Percentiles rank a stretch among this genome's conserved stretches.
Evolutionary conservation across 2,329 filamentous ascomycete species (phyloP).

Genomic region (Pyricularia grisea): DNA sequence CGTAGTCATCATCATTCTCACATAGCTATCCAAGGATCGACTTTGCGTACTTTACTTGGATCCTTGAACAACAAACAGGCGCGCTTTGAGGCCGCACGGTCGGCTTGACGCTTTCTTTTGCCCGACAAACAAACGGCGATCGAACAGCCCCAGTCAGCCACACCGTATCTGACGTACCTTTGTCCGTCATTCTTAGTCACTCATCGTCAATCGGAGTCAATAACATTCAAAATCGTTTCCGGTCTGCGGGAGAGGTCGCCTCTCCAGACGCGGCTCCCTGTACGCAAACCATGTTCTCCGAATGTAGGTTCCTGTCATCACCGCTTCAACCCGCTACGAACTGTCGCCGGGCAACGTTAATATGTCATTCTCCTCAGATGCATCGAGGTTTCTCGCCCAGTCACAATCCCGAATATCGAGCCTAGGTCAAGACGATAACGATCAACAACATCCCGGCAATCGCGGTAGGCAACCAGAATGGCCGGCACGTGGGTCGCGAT

Average conservation of each 20-base stretch:
- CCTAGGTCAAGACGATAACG: constrained; percentile 51
- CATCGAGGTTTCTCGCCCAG: constrained; percentile 91
- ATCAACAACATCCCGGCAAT: constrained; percentile 18
- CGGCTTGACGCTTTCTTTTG: neutral
- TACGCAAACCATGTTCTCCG: constrained; percentile 61
- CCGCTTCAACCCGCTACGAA: neutral
- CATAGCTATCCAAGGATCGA: neutral
- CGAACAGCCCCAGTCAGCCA: neutral
- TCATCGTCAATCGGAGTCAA: neutral
- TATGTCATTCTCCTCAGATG: constrained; percentile 50
- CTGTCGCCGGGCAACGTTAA: neutral
- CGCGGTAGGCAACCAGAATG: constrained; percentile 23
- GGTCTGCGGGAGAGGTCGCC: neutral
- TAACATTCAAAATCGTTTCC: neutral
- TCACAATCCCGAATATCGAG: constrained; percentile 82
- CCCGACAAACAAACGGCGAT: neutral
- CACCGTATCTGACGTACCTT: neutral
- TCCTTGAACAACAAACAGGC: neutral
- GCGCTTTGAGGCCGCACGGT: neutral
- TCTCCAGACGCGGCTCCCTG: neutral
- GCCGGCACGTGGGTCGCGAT: constrained; percentile 22
- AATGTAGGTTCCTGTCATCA: constrained; percentile 56
- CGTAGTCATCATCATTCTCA: neutral
- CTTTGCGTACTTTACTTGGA: neutral
- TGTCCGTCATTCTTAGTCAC: neutral